Conservation (phyloP, 1,284 basidiomycete species). For the Ganoderma lucidum region DNA sequence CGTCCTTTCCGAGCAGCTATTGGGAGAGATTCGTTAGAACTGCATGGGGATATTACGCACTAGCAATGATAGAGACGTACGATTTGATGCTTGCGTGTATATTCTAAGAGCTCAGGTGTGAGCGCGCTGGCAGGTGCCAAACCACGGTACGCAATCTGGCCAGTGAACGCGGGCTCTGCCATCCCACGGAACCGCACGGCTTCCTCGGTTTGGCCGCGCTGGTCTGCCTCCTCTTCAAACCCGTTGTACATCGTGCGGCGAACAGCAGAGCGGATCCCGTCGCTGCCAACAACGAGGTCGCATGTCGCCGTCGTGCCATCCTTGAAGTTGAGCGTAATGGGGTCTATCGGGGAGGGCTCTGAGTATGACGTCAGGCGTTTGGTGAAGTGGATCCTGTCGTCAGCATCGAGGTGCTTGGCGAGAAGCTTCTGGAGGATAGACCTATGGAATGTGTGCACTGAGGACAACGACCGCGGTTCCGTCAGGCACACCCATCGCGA, state of each 20-base stretch:
- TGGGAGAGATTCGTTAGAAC: background rate
- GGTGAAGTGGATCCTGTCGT: constrained; percentile 45
- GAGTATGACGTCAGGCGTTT: constrained; percentile 58
- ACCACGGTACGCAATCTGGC: constrained; percentile 10
- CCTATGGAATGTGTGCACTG: constrained; percentile 13
- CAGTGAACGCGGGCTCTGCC: constrained; percentile 8
- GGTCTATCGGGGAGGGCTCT: constrained; percentile 35
- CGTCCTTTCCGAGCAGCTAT: constrained; percentile 16
- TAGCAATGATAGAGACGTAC: background rate
- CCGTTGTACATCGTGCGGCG: constrained; percentile 33
- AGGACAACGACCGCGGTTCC: background rate
- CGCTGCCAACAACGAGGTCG: constrained; percentile 59
- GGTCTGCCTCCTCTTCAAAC: constrained; percentile 22
- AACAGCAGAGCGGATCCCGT: constrained; percentile 56
- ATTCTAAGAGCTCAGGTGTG: background rate
- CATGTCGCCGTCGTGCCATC: constrained; percentile 55
- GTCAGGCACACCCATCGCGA: background rate
- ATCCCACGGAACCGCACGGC: constrained; percentile 4
- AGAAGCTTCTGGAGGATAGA: constrained; percentile 7
- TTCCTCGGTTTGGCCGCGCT: constrained; percentile 24
- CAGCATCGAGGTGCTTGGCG: background rate
- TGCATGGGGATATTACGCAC: too few relatives aligned
- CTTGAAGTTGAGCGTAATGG: constrained; percentile 53
- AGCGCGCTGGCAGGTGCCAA: constrained; percentile 7
- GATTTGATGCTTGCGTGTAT: background rate